These are phyloP conservation scores for Apiospora marii DNA, from an alignment of 2,329 filamentous ascomycete species.

Conservation along the genomic window DNA sequence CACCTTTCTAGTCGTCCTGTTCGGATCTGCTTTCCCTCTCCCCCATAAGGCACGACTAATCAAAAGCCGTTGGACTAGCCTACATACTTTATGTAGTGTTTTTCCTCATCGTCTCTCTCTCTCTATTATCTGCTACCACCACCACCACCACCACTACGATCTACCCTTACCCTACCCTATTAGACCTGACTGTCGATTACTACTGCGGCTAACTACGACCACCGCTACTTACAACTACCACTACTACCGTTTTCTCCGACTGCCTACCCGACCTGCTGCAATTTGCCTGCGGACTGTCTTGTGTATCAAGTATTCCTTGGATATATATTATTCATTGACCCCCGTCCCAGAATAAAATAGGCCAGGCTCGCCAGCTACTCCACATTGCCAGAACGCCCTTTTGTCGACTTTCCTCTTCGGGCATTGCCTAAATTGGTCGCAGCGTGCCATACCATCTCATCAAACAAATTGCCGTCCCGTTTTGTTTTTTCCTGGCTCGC, in stretches of 20 bases:
- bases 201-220: background rate
- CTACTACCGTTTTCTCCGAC: background rate
- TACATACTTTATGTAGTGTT: conserved; percentile 4
- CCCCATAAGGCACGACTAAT: conserved; percentile 5
- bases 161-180: conserved; percentile 20
- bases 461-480: conserved; percentile 43
- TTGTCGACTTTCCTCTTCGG: conserved; percentile 48
- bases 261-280: conserved; percentile 24
- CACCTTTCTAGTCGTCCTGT: conserved; percentile 7
- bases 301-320: conserved; percentile 52
- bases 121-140: background rate
- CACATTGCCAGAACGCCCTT: conserved; percentile 47
- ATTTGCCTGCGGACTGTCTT: conserved; percentile 41
- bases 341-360: conserved; percentile 49
- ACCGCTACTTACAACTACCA: background rate
- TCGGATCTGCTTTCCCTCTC: background rate
- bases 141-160: background rate
- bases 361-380: conserved; percentile 50
- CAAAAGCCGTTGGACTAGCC: conserved; percentile 23
- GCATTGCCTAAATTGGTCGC: conserved; percentile 49
- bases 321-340: conserved; percentile 46
- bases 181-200: conserved; percentile 4
- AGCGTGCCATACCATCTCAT: conserved; percentile 33
- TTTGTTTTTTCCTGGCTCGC: conserved; percentile 30
- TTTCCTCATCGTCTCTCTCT: conserved; percentile 5